Evolutionary conservation across 768 basidiomycete genomes (phyloP), one percentile per base, ranked within the genome.

Genomic region (Lactifluus volemus): DNA sequence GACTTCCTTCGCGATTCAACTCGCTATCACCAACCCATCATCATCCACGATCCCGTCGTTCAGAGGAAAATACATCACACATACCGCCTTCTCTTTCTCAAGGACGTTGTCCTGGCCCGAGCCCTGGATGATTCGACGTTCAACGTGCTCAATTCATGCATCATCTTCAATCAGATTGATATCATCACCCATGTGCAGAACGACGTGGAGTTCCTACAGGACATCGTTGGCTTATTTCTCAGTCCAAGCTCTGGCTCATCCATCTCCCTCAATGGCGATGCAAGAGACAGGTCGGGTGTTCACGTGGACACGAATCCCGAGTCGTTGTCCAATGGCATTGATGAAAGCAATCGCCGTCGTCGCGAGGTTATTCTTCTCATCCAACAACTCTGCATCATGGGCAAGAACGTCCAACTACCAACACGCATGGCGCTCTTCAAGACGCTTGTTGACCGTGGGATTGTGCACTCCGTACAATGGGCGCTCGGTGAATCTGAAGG

Each of bases 141-240:
- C 80, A 93, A 92, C 69, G 92, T 97, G 68, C 83, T 98, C 70
- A 98, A 94, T 74, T 94, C 92, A 2, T 91, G 91, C 74, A 93
- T 99, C 72, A 92, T 98, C 70, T 98, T 95, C 81, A 97, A 98
- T 75, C 96, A 99, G 72, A 93, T 96, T 68, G 97, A 99, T 73
- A 98, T 99, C 69, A 94, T 99, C 69, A 84, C 80, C 52, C 85
- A 96, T 69, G 82, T 98, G 38, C 89, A 93, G 70, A 81, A 79
- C 59, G 90, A 97, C 67, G 80, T 80, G 2, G 70, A 73, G 11
- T 89, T 98, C 70, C 76, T 98, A 39, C 78, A 79, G 38, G 88
- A 93, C 51, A 80, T 98, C 14, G 88, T 96, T 39, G 74, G 77
- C 48, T 72, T 89, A 44, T 90, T 91, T 71, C 83, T 88, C 53